Evolutionary conservation across 257 asterid genomes (phyloP), one percentile per base, ranked within the genome.

Genomic region (Gentiana macrophylla): DNA sequence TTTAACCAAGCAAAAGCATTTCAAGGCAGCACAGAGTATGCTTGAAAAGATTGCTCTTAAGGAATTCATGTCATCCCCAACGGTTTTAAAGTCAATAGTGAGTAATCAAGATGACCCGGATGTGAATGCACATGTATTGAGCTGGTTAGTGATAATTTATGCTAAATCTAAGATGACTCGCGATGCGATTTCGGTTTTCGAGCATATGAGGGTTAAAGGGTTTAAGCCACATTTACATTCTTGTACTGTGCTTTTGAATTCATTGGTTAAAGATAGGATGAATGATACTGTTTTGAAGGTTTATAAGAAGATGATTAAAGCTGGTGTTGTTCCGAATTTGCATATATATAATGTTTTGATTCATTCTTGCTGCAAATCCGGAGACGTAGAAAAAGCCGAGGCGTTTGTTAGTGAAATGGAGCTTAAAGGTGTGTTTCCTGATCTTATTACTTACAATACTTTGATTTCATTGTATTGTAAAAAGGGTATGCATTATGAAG

Each of bases 401-500:
- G 82, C 63, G 12, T 48, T 91, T 5, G 61, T 84, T 74, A 74
- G 77, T 64, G 88, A 91, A 70, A 82, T 87, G 94, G 96, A 87
- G 71, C 58, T 61, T 60, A 77, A 67, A 45, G 74, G 62, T 65
- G 65, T 81, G 45, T 62, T 71, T 44, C 96, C 96, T 3, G 98
- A 91, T 70, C 77, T 91, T 60, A 71, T 80, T 77, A 84, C 95
- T 5, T 86, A 67, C 58, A 91, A 91, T 62, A 87, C 94, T 2
- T 62, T 87, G 80, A 83, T 87, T 58, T 76, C 95, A 1, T 65
- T 91, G 85, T 91, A 87, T 63, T 84, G 95, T 69, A 81, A 75
- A 60, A 84, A 77, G 72, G 87, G 94, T 61, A 84, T 91, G 98
- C 90, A 91, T 70, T 87, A 91, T 38, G 95, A 91, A 73, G 94